phyloP scores from a whole-genome alignment of 331 rosid genomes.

The Cydonia oblonga region DNA sequence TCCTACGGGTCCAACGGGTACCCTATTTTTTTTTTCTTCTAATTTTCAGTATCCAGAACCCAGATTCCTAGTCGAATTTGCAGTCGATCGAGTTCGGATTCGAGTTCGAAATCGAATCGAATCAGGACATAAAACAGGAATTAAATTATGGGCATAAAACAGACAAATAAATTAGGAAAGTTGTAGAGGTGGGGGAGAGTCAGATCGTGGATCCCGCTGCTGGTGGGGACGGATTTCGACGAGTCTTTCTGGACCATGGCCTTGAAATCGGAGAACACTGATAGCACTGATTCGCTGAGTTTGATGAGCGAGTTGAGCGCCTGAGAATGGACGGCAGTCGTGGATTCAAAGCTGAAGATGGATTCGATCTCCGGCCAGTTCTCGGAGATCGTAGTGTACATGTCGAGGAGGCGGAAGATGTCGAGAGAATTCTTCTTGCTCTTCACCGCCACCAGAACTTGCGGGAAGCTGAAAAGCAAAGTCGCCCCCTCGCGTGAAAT shows the following conservation, averaged over 20 bases:
- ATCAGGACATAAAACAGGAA: too few species aligned
- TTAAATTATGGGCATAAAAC: too few species aligned
- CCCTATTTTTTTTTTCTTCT: too few species aligned
- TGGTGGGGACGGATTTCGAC: constrained; percentile 16
- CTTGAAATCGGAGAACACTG: constrained; percentile 33
- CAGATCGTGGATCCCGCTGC: constrained; percentile 28
- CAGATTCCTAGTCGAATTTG: too few species aligned
- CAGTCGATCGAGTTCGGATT: too few species aligned
- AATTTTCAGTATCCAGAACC: too few species aligned
- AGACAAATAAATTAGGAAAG: too few species aligned
- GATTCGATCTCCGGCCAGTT: constrained; percentile 52
- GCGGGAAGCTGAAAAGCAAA: constrained; percentile 50
- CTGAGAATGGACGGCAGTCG: constrained; percentile 27
- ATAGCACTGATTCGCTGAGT: constrained; percentile 27
- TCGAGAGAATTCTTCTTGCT: constrained; percentile 21
- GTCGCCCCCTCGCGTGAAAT: constrained; percentile 50
- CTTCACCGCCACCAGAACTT: constrained; percentile 26
- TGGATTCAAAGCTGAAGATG: constrained; percentile 44
- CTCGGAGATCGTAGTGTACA: constrained; percentile 30
- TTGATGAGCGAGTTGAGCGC: constrained; percentile 26
- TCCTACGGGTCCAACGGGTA: too few species aligned
- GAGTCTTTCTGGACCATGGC: constrained; percentile 36
- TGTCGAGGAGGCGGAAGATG: constrained; percentile 46
- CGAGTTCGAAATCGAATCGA: too few species aligned
- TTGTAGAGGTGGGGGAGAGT: too few species aligned